Evolutionary conservation across 371 early-diverging fungal genomes (phyloP).

Genomic region (Actinomortierella ambigua): DNA sequence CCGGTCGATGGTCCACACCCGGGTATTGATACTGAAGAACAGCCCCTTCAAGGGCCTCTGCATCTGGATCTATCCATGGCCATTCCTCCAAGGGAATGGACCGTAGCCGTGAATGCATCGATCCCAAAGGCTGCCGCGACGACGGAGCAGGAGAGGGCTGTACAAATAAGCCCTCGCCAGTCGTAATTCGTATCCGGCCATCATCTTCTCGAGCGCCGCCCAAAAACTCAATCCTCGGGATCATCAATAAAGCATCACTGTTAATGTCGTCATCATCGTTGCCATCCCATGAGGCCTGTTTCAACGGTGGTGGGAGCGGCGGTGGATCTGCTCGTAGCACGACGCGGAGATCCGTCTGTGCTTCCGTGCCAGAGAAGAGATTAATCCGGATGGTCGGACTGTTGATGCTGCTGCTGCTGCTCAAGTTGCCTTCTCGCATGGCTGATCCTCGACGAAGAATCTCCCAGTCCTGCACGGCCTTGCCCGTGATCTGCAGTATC

Average conservation of each 20-base stretch:
- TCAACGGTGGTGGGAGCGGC: no score
- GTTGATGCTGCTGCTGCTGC: no score
- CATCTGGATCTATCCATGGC: neutral
- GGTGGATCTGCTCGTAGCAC: no score
- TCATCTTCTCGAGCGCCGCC: conserved; percentile 18
- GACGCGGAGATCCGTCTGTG: no score
- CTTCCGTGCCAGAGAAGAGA: neutral
- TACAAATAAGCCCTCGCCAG: conserved; percentile 24
- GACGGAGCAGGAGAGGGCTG: conserved; percentile 19
- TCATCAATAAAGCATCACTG: no score
- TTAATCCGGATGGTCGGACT: no score
- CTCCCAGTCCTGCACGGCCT: conserved; percentile 35
- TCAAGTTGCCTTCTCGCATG: conserved; percentile 4
- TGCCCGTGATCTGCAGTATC: conserved; percentile 20
- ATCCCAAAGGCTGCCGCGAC: no score
- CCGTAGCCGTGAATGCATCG: conserved; percentile 3
- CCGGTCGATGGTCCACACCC: conserved; percentile 1
- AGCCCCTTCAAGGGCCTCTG: no score
- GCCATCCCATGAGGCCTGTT: no score
- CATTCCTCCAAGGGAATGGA: neutral
- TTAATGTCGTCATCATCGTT: neutral
- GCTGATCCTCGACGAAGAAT: neutral
- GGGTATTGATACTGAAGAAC: neutral
- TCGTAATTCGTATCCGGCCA: conserved; percentile 24
- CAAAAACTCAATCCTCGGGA: conserved; percentile 1